These are phyloP conservation scores for Lipomyces anomalus DNA, from an alignment of 805 yeast genomes.

Conservation along the genomic window DNA sequence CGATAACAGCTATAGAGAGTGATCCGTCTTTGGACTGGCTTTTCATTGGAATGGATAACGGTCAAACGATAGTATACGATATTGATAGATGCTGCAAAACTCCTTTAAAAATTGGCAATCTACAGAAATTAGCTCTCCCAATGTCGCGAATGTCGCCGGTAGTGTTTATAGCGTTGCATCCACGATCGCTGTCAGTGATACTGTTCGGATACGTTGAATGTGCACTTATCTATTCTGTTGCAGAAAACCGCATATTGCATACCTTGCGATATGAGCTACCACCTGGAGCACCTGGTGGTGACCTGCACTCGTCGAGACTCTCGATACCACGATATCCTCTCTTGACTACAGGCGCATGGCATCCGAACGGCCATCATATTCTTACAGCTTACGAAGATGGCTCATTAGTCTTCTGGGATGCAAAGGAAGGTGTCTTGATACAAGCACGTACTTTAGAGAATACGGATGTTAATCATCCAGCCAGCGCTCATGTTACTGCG, in stretches of 20 bases:
- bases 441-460: conserved; percentile 71
- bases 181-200: conserved; percentile 77
- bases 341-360: conserved; percentile 60
- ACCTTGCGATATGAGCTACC: conserved; percentile 59
- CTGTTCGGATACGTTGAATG: conserved; percentile 66
- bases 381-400: conserved; percentile 78
- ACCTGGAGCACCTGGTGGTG: conserved; percentile 69
- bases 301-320: conserved; percentile 30
- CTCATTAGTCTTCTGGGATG: conserved; percentile 89
- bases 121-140: conserved; percentile 45
- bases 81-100: conserved; percentile 70
- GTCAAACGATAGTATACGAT: conserved; percentile 66
- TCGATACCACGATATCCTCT: conserved; percentile 37
- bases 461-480: conserved; percentile 54
- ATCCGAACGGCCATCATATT: conserved; percentile 87
- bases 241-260: conserved; percentile 50
- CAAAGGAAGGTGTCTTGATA: conserved; percentile 63
- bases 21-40: conserved; percentile 92
- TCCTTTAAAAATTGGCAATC: conserved; percentile 59
- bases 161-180: conserved; percentile 67
- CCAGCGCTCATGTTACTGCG: conserved; percentile 11
- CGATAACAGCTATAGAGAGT: conserved; percentile 60
- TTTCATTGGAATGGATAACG: conserved; percentile 72
- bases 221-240: conserved; percentile 64
- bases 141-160: conserved; percentile 52